Evolutionary conservation across 202 grass and related monocot genomes (phyloP).

Genomic region (Musa balbisiana): DNA sequence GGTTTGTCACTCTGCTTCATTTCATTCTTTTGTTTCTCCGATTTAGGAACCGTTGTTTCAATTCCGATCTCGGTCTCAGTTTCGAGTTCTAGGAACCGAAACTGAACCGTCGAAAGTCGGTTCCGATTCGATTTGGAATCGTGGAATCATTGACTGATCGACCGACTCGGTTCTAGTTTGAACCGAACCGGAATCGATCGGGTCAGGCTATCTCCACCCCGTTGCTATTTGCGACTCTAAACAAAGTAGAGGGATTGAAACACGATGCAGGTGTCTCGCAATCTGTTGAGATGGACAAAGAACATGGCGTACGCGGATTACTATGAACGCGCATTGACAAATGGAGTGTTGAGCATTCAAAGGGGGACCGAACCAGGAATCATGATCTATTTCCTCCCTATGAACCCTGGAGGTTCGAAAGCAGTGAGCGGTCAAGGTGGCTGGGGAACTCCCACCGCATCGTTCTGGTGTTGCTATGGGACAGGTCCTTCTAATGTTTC

Average conservation of each 20-base stretch:
- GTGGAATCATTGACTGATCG: too few relatives aligned
- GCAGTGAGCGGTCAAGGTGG: constrained; percentile 49
- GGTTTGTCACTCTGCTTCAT: constrained; percentile 13
- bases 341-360: constrained; percentile 81
- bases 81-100: too few relatives aligned
- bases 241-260: not conserved
- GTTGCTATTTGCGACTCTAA: too few relatives aligned
- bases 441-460: constrained; percentile 50
- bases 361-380: constrained; percentile 65
- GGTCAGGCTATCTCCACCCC: too few relatives aligned
- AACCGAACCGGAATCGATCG: too few relatives aligned
- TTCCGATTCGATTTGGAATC: too few relatives aligned
- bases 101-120: too few relatives aligned
- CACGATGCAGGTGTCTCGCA: constrained; percentile 49
- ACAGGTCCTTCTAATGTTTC: constrained; percentile 38
- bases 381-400: constrained; percentile 92
- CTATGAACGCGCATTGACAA: constrained; percentile 72
- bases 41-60: too few relatives aligned
- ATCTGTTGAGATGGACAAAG: constrained; percentile 92
- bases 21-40: too few relatives aligned
- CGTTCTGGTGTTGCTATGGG: constrained; percentile 91
- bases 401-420: constrained; percentile 63
- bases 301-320: constrained; percentile 51
- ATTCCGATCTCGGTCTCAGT: too few relatives aligned
- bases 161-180: too few relatives aligned